Conservation (phyloP, 441 rosid genomes). For the Melastoma candidum region DNA sequence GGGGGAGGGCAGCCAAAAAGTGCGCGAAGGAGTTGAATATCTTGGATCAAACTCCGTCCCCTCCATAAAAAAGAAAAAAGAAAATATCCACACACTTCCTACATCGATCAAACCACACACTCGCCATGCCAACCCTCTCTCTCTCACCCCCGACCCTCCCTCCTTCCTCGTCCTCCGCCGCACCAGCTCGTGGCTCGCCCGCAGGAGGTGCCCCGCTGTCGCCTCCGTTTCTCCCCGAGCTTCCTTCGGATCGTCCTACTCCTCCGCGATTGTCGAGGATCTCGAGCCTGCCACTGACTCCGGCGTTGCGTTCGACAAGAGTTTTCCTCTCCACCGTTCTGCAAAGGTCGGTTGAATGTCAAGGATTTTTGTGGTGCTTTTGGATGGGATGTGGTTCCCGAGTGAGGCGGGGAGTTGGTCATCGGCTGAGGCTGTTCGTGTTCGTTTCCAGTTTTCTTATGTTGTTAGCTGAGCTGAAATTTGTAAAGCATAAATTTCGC, state of each 20-base stretch:
- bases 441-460: too few species aligned
- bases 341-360: conserved; percentile 34
- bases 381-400: background rate
- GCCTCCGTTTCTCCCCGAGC: conserved; percentile 25
- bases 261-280: conserved; percentile 34
- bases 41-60: too few species aligned
- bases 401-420: too few species aligned
- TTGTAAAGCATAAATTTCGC: too few species aligned
- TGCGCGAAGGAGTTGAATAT: too few species aligned
- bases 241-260: conserved; percentile 22
- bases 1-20: too few species aligned
- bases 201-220: conserved; percentile 15
- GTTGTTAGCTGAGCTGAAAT: too few species aligned
- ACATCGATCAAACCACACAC: too few species aligned
- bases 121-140: too few species aligned
- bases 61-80: too few species aligned
- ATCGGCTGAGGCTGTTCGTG: too few species aligned
- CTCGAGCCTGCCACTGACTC: conserved; percentile 16
- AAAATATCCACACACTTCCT: too few species aligned
- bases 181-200: conserved; percentile 19
- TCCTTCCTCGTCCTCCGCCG: conserved; percentile 9
- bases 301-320: conserved; percentile 39
- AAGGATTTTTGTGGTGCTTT: background rate
- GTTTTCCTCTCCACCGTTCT: conserved; percentile 48
- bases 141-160: conserved; percentile 6